A percentile compares a stretch with the other conserved stretches of the same genome.
Conservation (phyloP, 2,329 filamentous ascomycete species). For the Stemphylium lycopersici region DNA sequence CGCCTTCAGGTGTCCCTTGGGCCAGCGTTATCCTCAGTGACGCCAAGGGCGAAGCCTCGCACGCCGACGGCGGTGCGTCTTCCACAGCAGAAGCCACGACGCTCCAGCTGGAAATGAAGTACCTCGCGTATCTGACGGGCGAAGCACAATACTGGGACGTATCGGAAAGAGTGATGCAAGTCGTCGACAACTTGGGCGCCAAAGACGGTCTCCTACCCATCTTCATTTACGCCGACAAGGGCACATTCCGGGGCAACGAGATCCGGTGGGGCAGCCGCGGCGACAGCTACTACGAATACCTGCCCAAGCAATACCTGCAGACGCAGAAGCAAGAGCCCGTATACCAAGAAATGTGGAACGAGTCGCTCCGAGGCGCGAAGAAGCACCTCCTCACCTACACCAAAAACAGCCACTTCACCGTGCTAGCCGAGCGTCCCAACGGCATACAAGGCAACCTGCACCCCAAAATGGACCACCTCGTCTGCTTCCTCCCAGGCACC, state of each 20-base stretch:
- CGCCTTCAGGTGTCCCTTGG: conserved; percentile 82
- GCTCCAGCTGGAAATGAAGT: conserved; percentile 95
- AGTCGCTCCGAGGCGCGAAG: conserved; percentile 81
- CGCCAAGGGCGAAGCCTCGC: conserved; percentile 76
- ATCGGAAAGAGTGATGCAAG: conserved; percentile 88
- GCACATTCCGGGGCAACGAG: conserved; percentile 80
- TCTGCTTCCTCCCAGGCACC: conserved; percentile 96
- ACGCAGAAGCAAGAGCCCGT: conserved; percentile 84
- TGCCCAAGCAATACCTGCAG: conserved; percentile 98
- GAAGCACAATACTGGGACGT: conserved; percentile 92
- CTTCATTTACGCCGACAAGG: conserved; percentile 80
- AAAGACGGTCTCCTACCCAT: conserved; percentile 89
- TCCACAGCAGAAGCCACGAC: conserved; percentile 94
- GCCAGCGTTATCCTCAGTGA: conserved; percentile 88
- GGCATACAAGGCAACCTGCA: conserved; percentile 71
- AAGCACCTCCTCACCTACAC: conserved; percentile 94
- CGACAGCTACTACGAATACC: conserved; percentile 97
- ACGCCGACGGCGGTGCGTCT: conserved; percentile 83
- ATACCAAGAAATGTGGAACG: conserved; percentile 92
- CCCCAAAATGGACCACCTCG: conserved; percentile 97
- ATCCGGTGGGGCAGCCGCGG: conserved; percentile 92
- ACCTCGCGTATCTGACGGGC: conserved; percentile 90
- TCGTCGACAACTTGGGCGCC: conserved; percentile 81
- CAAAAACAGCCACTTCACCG: conserved; percentile 77
- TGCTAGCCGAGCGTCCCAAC: conserved; percentile 82